Evolutionary conservation across 208 protist genomes (phyloP), one percentile per base, ranked within the genome.

Genomic region (Trypanosoma cruzi): DNA sequence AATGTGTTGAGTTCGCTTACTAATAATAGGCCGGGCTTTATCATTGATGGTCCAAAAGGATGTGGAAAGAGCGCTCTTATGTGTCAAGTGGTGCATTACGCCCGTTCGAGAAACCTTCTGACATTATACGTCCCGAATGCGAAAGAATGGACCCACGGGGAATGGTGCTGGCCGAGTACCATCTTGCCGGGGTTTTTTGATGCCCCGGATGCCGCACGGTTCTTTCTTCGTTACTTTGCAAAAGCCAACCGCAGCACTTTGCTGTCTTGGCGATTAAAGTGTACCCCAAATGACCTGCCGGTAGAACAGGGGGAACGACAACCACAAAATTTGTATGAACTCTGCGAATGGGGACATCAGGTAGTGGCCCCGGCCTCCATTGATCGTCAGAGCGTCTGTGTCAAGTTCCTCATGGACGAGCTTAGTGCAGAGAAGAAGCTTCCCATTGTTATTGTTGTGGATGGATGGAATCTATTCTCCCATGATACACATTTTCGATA

Each of bases 341-440:
- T 97, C 16, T 96, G 90, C 54, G 77, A 92, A 61, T 97, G 90
- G 88, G 90, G 90, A 22, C 72, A 92, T 71, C 80, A 80, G 14
- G 84, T 82, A 16, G 80, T 86, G 0, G 89, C 92, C 14, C 92
- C 92, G 16, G 82, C 88, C 24, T 93, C 88, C 29, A 92, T 97
- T 57, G 93, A 97, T 71, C 81, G 90, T 1, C 89, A 95, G 66
- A 95, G 90, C 59, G 90, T 97, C 14, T 87, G 80, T 68, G 57
- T 97, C 53, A 97, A 97, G 76, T 96, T 89, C 66, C 72, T 97
- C n/a, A 71, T 96, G 49, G 93, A 97, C 69, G 93, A 97, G 68
- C 61, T 97, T 22, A 89, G 79, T 52, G 86, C 76, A 0, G 89
- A 95, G 58, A 96, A 94, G 55, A 82, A 68, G 24, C 80, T 85